phyloP scores from a whole-genome alignment of 805 yeast species.

The Candida khao-thaluensis region DNA sequence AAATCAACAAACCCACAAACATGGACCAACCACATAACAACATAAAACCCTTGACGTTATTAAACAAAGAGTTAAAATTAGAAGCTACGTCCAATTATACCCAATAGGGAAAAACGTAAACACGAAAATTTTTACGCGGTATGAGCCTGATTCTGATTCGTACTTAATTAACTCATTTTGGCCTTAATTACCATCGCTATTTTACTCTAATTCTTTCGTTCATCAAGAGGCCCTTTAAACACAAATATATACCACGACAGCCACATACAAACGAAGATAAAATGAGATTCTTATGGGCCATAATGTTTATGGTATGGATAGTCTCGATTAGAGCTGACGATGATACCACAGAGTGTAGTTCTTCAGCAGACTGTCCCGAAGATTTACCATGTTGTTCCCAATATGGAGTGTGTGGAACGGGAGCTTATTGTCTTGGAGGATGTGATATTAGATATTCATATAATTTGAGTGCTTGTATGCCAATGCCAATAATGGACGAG shows the following conservation, averaged over 20 bases:
- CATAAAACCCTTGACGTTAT: too few species aligned
- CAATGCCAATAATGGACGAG: conserved; percentile 70
- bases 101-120: conserved; percentile 5
- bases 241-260: too few species aligned
- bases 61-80: too few species aligned
- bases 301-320: conserved; percentile 9
- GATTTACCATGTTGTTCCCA: conserved; percentile 82
- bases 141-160: conserved; percentile 1
- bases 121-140: conserved; percentile 10
- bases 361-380: conserved; percentile 65
- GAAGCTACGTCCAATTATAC: too few species aligned
- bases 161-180: not conserved
- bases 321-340: conserved; percentile 12
- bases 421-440: conserved; percentile 77
- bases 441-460: conserved; percentile 78
- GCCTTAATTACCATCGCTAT: not conserved
- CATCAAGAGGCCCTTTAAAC: too few species aligned
- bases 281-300: not conserved
- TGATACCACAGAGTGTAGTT: conserved; percentile 43
- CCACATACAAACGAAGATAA: too few species aligned
- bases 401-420: conserved; percentile 78
- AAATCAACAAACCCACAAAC: too few species aligned
- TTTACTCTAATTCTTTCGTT: too few species aligned
- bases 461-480: conserved; percentile 72
- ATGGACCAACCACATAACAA: too few species aligned